Evolutionary conservation across 805 yeast genomes (phyloP), one percentile per base, ranked within the genome.

Genomic region (Candida maesae): DNA sequence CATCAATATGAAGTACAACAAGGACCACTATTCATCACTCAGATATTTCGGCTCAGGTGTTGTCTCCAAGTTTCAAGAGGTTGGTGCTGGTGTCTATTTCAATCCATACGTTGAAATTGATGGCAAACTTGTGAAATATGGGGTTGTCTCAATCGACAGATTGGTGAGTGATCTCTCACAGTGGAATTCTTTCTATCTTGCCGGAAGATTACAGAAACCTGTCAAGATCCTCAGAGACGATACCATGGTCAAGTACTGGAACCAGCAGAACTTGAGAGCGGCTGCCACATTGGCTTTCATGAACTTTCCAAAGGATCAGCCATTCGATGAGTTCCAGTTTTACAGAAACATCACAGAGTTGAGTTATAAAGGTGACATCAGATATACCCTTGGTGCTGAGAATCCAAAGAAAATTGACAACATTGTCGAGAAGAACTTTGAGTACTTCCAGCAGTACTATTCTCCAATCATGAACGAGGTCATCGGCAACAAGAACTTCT

Each of bases 131-230:
- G 76, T 91, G 33, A 93, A 93, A 58, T 93, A 93, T 58, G 99
- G 99, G 12, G 81, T 89, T 11, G 82, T 89, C 2, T 79, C 87
- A 5, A 69, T 76, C 47, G 73, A 76, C 17, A 71, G 71, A 9
- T 63, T 87, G 16, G 62, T 79, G 28, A 68, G 68, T 27, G 99
- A 93, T 63, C 65, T 93, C 20, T 68, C 76, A n/a, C 77, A 82
- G 41, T 93, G 99, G 99, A 69, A 78, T 21, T 76, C 89, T 0
- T 73, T 93, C 53, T 93, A 93, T 55, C 57, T 93, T 15, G 95
- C 96, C 2, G 99, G 99, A 2, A 70, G 99, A 47, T 67, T 93
- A 43, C 99, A 93, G 53, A 93, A 93, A 56, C 99, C 99, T 0
- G 95, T 91, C 5, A 82, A 84, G 45, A 72, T 85, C 25, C 60